Base-by-base conservation (phyloP, 2,329 filamentous ascomycete species). In the Aspergillus sp. region DNA sequence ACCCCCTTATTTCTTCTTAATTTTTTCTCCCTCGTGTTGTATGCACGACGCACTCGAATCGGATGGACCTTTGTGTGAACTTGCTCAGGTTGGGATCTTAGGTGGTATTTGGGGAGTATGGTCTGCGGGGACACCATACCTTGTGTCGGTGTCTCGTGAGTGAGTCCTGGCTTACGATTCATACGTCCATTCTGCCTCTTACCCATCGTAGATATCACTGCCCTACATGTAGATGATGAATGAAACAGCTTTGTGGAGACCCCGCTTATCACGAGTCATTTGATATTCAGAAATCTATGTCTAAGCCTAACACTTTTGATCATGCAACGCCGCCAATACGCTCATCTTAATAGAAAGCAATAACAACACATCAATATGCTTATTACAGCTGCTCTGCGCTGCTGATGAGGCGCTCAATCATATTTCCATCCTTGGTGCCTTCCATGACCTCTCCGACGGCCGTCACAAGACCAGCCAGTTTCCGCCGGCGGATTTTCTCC, bases 401-500 rank as follows among this genome's bases (percentile, higher is more conserved):
- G 21, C 64, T 69, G 57, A 74, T 60, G 36, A 77, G 66, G 12
- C 70, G 69, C 41, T 73, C 70, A 58, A 77, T 62, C 23, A 75
- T 61, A 5, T 47, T 60, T 17, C 71, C 70, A 32, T 68, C 62
- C 12, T 21, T 54, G 15, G 60, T 54, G 17, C 56, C 63, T 9
- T 60, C 56, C 43, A 75, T 63, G 38, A 76, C 61, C 8, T 66
- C 69, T 32, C 69, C 68, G 63, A 79, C 67, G 53, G 69, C 62
- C 36, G 59, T 67, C 8, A 67, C 62, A 54, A 78, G 64, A 28
- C 71, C 72, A 41, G 66, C 80, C 45, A 96, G 72, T 62, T 86
- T 85, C 63, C 89, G 87, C 63, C 80, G 80, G 66, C 82, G 85
- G 67, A 92, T 87, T 65, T 88, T 85, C 55, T 87, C 83, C 78